A percentile compares a stretch with the other conserved stretches of the same genome.
Evolutionary conservation across 2,329 filamentous ascomycete species (phyloP).

Genomic region (Hypomyces rosellus): DNA sequence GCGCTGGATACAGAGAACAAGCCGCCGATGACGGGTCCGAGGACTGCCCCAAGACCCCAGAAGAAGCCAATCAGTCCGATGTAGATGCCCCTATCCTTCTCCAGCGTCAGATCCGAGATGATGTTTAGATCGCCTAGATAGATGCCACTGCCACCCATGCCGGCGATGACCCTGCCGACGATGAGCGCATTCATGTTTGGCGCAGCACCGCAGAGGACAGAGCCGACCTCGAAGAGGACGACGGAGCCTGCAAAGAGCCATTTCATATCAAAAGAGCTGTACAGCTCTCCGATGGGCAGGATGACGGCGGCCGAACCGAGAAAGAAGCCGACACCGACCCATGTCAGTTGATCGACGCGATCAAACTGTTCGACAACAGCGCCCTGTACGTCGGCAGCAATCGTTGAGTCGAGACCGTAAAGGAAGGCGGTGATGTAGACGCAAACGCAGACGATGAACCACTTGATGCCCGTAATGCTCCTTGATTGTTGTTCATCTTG

Average conservation of each 20-base stretch:
- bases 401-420: no score
- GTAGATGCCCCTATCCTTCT: constrained; percentile 20
- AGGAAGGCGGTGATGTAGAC: no score
- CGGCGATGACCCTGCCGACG: constrained; percentile 35
- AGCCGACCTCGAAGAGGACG: constrained; percentile 22
- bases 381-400: constrained; percentile 42
- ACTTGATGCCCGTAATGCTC: no score
- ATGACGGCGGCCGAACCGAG: constrained; percentile 34
- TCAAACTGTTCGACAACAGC: constrained; percentile 31
- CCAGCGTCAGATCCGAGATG: constrained; percentile 17
- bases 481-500: no score
- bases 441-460: no score
- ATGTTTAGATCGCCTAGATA: constrained; percentile 26
- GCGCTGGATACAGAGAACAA: constrained; percentile 30
- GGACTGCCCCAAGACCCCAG: constrained; percentile 17
- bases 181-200: constrained; percentile 39
- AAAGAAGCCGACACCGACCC: constrained; percentile 34
- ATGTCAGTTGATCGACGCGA: constrained; percentile 32
- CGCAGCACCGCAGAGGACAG: constrained; percentile 34
- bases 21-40: constrained; percentile 38
- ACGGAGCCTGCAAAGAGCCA: constrained; percentile 25
- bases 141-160: constrained; percentile 35
- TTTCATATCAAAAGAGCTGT: constrained; percentile 39
- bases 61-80: constrained; percentile 15
- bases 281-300: constrained; percentile 30